These are phyloP conservation scores for Amanita inopinata DNA, from an alignment of 768 basidiomycete genomes.

Conservation along the genomic window DNA sequence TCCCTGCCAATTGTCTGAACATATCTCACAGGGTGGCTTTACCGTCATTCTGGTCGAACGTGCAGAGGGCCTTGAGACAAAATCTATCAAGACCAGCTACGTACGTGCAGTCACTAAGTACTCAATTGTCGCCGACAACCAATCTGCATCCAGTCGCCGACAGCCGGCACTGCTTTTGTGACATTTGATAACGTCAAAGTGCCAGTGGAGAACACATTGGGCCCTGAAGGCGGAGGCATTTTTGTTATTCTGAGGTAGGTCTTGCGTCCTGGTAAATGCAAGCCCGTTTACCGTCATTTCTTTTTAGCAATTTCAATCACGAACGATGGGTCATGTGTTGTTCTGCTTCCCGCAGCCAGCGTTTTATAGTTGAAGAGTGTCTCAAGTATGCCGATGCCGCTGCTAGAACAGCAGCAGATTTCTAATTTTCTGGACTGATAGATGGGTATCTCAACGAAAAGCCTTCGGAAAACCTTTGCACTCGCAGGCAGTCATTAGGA, in stretches of 20 bases:
- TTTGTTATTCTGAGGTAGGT: constrained; percentile 38
- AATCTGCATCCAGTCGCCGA: constrained; percentile 49
- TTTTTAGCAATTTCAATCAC: constrained; percentile 79
- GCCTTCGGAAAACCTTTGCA: constrained; percentile 85
- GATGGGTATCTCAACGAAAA: constrained; percentile 81
- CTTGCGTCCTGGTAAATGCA: constrained; percentile 3
- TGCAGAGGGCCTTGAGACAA: constrained; percentile 74
- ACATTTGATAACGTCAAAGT: constrained; percentile 78
- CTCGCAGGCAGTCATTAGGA: constrained; percentile 80
- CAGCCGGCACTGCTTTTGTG: constrained; percentile 76
- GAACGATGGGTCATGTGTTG: constrained; percentile 92
- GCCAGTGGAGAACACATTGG: constrained; percentile 77
- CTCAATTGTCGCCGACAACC: no score
- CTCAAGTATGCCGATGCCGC: constrained; percentile 31
- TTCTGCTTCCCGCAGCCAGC: constrained; percentile 56
- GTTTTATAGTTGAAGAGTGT: constrained; percentile 42
- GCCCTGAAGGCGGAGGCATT: constrained; percentile 63
- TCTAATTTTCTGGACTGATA: constrained; percentile 17
- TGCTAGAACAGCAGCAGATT: constrained; percentile 1
- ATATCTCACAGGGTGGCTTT: constrained; percentile 40
- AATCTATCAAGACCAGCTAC: constrained; percentile 69
- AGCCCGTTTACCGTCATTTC: constrained; percentile 2
- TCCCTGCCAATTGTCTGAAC: background rate
- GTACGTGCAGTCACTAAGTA: no score
- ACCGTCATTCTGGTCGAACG: constrained; percentile 84